phyloP scores from a whole-genome alignment of 176 grass and related monocot species.

The Pharus latifolius region DNA sequence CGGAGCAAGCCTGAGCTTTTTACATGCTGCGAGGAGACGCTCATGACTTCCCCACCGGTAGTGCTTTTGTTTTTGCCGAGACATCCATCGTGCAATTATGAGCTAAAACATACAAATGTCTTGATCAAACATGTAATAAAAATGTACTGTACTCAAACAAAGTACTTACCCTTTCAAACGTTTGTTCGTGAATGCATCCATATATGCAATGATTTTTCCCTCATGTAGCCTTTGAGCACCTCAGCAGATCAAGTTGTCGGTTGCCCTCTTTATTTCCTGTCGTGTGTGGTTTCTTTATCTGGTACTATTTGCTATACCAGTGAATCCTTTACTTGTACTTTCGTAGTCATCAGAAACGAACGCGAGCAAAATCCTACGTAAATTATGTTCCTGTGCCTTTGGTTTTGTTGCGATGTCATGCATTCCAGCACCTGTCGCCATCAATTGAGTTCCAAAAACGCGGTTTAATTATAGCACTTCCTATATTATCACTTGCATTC shows the following conservation, averaged over 20 bases:
- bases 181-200: background rate
- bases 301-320: too few relatives aligned
- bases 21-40: background rate
- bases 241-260: background rate
- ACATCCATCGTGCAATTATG: conserved; percentile 2
- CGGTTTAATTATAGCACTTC: background rate
- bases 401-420: too few relatives aligned
- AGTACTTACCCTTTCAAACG: conserved; percentile 4
- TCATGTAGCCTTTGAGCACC: background rate
- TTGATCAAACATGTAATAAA: conserved; percentile 31
- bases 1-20: conserved; percentile 34
- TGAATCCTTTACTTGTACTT: too few relatives aligned
- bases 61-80: conserved; percentile 6
- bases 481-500: conserved; percentile 12
- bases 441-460: too few relatives aligned
- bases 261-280: background rate
- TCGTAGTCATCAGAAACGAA: too few relatives aligned
- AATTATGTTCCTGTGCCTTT: too few relatives aligned
- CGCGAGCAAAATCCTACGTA: too few relatives aligned
- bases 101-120: background rate
- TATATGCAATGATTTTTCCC: too few relatives aligned
- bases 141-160: conserved; percentile 10
- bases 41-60: background rate
- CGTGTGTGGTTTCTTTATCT: background rate
- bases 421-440: too few relatives aligned